A percentile compares a stretch with the other conserved stretches of the same genome.
phyloP scores from a whole-genome alignment of 305 asterid species.

The Plantago lanceolata region DNA sequence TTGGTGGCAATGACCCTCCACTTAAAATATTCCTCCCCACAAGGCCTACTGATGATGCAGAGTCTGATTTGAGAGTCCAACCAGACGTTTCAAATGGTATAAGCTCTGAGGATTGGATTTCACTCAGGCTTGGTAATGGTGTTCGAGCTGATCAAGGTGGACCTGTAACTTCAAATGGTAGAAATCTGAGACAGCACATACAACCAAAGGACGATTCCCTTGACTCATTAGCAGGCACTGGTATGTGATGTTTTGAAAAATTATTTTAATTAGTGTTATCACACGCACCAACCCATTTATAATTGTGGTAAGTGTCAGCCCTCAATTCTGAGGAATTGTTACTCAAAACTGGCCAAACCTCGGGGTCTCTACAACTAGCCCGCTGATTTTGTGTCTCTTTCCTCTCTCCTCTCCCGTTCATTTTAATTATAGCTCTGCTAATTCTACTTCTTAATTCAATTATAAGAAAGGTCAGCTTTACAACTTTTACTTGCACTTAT shows the following conservation, averaged over 20 bases:
- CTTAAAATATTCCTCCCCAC: conserved; percentile 92
- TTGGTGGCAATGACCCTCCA: conserved; percentile 66
- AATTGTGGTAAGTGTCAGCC: background rate
- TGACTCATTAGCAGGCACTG: conserved; percentile 61
- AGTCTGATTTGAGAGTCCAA: conserved; percentile 52
- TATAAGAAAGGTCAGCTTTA: background rate
- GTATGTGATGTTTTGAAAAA: conserved; percentile 30
- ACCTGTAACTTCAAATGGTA: conserved; percentile 44
- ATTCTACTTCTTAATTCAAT: background rate
- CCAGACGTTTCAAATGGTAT: conserved; percentile 62
- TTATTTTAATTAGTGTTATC: background rate
- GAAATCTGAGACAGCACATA: conserved; percentile 44
- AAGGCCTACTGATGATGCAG: conserved; percentile 52
- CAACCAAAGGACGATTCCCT: conserved; percentile 44
- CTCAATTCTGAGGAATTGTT: background rate
- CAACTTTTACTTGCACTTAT: conserved; percentile 8
- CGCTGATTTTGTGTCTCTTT: background rate
- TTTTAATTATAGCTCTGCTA: background rate
- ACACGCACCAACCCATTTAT: background rate
- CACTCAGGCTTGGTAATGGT: conserved; percentile 82
- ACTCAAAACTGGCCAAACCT: background rate
- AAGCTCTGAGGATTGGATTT: conserved; percentile 69
- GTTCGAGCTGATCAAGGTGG: conserved; percentile 40
- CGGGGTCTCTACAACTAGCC: background rate
- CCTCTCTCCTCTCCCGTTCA: background rate